Base-by-base conservation (phyloP, 257 asterid genomes). In the Solanum acaule region DNA sequence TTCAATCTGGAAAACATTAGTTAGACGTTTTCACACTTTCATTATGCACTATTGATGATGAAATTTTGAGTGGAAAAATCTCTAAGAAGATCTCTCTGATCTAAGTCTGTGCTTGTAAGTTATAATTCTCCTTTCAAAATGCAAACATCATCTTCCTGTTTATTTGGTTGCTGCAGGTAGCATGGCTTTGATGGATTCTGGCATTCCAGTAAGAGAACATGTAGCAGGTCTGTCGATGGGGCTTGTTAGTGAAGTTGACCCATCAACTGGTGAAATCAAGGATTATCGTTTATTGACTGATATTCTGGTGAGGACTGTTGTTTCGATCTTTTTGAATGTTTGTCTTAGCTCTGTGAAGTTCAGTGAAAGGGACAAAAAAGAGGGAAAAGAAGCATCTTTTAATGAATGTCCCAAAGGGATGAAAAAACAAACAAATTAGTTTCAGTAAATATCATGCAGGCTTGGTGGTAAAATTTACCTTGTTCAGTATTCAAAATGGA, bases 131-230 rank as follows among this genome's bases (percentile, higher is more conserved):
- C 52, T 86, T 25, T 63, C 86, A 59, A 37, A 27, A 90, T 27
- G 68, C 40, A 29, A 81, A 29, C 34, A 14, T 46, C 42, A 75
- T 52, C 20, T 68, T 76, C 77, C 65, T 42, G 13, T 89, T 87
- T 65, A 83, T 81, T 84, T 82, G 70, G 16, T 75, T 56, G 75
- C 91, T 89, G 68, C 89, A 97, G 99, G 99, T 88, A 97, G 99
- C 93, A 93, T 97, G 99, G 99, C 99, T 87, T 94, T 97, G 93
- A 94, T 97, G 99, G 98, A 97, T 93, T 96, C 99, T 88, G 99
- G 99, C 90, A 94, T 97, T 93, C 96, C 95, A 29, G 85, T 97
- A 93, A 93, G 89, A 88, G 98, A 94, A 86, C 99, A 95, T 56
- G 99, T 96, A 67, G 99, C 99, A 42, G 99, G 99, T 87, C 49